Evolutionary conservation across 257 asterid species (phyloP), one percentile per base, ranked within the genome.

Genomic region (Solanum dulcamara): DNA sequence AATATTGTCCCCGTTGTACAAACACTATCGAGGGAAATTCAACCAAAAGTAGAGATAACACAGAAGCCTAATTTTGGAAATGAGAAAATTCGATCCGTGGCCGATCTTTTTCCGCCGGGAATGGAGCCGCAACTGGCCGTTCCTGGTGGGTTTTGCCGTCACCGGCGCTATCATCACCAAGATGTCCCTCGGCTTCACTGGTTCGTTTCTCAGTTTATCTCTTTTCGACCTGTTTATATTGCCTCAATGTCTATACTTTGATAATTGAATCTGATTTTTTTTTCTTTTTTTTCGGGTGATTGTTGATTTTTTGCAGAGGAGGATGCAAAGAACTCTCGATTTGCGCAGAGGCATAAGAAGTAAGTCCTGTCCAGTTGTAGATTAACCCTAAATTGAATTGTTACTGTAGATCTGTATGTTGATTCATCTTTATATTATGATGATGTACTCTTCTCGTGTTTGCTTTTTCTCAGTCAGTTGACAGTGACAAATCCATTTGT

Each of bases 11-110:
- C 35, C 13, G 3, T 70, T 18, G 4, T 2, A 10, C 28, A 33
- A 22, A 18, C 81, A n/a, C 11, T 1, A 24, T n/a, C 4, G 7
- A 40, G 35, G n/a, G 13, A 42, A 42, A 6, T 42, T 66, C 24
- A 40, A 42, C 13, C 81, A 13, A 13, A 74, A 53, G 32, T n/a
- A 40, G 71, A 81, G 84, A 53, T 8, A n/a, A 26, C 11, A 20
- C 53, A 35, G 12, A 80, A 80, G 70, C 33, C 6, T 80, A 55
- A 26, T 42, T 38, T 24, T 38, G 84, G 40, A 55, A 72, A 88
- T 88, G 89, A 88, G 89, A 81, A 79, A 88, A 59, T 86, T 88
- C 84, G 89, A 89, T 82, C 87, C 89, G 24, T 89, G 89, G 89
- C 88, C 88, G 4, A 83, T 89, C 35, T 89, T 89, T 68, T 89